Percentiles rank a stretch among this genome's conserved stretches.
Conservation (phyloP, 345 rosid genomes). For the Salix suchowensis region DNA sequence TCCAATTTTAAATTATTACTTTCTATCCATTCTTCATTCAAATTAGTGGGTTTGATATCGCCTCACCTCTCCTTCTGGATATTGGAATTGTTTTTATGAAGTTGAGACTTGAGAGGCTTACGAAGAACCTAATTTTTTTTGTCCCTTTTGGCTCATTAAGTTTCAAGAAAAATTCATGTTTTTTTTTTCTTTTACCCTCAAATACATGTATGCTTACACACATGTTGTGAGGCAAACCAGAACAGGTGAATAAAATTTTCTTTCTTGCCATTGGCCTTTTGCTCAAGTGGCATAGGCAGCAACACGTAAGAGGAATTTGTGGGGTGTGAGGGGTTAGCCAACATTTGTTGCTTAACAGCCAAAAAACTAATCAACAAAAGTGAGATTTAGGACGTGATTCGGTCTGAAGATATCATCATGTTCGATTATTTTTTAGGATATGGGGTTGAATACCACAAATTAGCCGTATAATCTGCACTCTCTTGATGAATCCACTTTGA, state of each 20-base stretch:
- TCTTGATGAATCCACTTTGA: neutral
- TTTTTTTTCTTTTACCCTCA: neutral
- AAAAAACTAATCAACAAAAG: neutral
- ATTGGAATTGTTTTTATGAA: neutral
- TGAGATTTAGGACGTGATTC: neutral
- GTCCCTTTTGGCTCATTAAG: neutral
- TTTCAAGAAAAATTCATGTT: neutral
- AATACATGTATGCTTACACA: too few species aligned
- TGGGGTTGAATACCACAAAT: too few species aligned
- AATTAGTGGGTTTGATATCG: neutral
- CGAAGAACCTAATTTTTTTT: neutral
- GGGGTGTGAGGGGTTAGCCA: neutral
- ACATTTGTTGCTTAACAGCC: neutral
- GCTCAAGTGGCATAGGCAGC: neutral
- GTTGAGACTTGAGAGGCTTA: neutral
- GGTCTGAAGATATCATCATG: neutral
- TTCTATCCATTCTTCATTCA: neutral
- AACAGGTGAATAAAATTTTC: too few species aligned
- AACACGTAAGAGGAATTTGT: neutral
- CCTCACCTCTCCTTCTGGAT: neutral
- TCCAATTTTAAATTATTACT: neutral
- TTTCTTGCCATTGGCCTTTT: neutral
- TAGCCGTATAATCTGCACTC: neutral
- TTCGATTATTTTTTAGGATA: too few species aligned
- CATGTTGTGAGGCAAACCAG: too few species aligned